Evolutionary conservation across 176 grass and related monocot species (phyloP).

Genomic region (Coix lacrymajobi): DNA sequence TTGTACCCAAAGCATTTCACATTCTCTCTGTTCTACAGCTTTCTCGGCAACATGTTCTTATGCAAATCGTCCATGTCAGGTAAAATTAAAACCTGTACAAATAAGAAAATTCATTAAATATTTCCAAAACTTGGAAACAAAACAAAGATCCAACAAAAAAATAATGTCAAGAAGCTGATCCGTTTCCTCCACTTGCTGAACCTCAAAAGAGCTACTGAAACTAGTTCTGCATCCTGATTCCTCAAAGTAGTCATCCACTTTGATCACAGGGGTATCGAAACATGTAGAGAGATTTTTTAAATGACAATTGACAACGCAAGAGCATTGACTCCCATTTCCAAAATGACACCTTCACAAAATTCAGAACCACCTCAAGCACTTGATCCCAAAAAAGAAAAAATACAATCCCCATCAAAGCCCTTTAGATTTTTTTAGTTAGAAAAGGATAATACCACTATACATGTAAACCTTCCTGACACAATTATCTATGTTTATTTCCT

Average conservation of each 20-base stretch:
- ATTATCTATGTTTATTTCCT: not conserved
- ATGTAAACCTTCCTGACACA: not conserved
- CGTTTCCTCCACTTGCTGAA: not conserved
- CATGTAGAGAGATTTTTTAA: not conserved
- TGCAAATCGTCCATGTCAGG: not conserved
- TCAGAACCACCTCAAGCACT: not conserved
- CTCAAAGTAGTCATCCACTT: not conserved
- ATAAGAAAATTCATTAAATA: not conserved
- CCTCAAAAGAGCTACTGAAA: not conserved
- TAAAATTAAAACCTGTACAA: not conserved
- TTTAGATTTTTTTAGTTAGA: not conserved
- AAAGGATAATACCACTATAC: not conserved
- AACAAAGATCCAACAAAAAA: not conserved
- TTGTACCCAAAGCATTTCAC: not conserved
- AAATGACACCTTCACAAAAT: not conserved
- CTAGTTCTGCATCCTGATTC: not conserved
- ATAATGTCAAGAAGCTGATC: not conserved
- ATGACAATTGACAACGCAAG: not conserved
- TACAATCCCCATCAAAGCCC: not conserved
- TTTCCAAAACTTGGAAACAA: not conserved
- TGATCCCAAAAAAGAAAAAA: not conserved
- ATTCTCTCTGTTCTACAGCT: not conserved
- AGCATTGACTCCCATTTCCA: not conserved
- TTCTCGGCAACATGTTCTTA: not conserved
- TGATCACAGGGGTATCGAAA: not conserved